Base-by-base conservation (phyloP, 192 early-diverging fungal species). In the Podochytrium sp. region DNA sequence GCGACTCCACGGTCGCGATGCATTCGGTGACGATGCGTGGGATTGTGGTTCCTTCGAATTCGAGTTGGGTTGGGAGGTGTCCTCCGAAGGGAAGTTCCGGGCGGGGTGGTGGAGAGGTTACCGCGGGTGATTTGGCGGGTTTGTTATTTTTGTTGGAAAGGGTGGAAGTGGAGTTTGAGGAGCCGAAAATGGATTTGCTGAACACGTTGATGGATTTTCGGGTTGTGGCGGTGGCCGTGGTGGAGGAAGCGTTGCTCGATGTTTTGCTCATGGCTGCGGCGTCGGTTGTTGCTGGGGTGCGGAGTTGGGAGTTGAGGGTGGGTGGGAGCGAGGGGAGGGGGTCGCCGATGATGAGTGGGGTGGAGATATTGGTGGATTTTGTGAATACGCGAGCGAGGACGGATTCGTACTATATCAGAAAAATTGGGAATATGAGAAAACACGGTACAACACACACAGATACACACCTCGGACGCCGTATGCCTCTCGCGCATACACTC, bases 51-150 rank as follows among this genome's bases (percentile, higher is more conserved):
- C 65, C 65, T 39, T 74, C 75, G 20, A 73, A 42, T 10, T 72
- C 65, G 14, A 81, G 47, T 41, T 82, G 83, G 5, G 47, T 42
- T 1, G 83, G 79, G 14, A 86, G 74, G 7, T 50, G 12, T 0
- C 83, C 80, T 23, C 86, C 86, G 65, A 87, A 87, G 2, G 83
- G 55, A 2, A 32, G 52, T 37, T 80, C 79, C 68, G 57, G 69
- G 18, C 32, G 39, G 42, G 34, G 2, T 16, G n/a, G n/a, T n/a
- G n/a, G n/a, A n/a, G n/a, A n/a, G n/a, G n/a, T n/a, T n/a, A n/a
- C n/a, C n/a, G n/a, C n/a, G n/a, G n/a, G n/a, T n/a, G n/a, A n/a
- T n/a, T n/a, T 47, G 10, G 43, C 43, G 43, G 43, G 10, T 47
- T 47, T 47, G 43, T 47, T 12, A 47, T 12, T 20, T 12, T 20